These are phyloP conservation scores for Cadophora sp. DNA, from an alignment of 2,329 filamentous ascomycete species.

Conservation along the genomic window DNA sequence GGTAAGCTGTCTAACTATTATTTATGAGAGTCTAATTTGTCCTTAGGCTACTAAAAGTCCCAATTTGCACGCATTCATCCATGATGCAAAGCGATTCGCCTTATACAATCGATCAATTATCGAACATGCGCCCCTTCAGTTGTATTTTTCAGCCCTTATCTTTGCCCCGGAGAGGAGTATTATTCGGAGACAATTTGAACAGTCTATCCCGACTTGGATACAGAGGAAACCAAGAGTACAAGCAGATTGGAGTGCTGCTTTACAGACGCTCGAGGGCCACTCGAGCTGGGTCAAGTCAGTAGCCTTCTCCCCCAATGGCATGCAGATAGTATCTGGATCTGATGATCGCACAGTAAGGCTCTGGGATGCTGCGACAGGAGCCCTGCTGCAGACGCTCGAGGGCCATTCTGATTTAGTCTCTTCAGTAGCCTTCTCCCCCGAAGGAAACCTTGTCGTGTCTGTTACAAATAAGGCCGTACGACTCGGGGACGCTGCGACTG, in stretches of 20 bases:
- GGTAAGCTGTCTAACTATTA: constrained; percentile 9
- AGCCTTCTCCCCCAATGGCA: constrained; percentile 20
- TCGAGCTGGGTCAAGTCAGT: not conserved
- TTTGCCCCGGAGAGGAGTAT: constrained; percentile 44
- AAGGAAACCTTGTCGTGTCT: not conserved
- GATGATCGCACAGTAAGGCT: constrained; percentile 14
- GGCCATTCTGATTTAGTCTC: not conserved
- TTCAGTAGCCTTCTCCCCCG: constrained; percentile 19
- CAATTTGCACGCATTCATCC: constrained; percentile 21
- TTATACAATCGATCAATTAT: constrained; percentile 24
- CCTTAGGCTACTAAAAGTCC: constrained; percentile 7
- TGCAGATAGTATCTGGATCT: not conserved
- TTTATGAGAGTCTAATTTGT: constrained; percentile 4
- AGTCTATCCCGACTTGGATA: constrained; percentile 15
- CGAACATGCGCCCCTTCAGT: constrained; percentile 31
- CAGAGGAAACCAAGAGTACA: constrained; percentile 21
- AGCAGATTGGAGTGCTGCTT: constrained; percentile 15
- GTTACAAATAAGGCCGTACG: not conserved
- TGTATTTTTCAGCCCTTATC: constrained; percentile 29
- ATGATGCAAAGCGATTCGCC: constrained; percentile 32
- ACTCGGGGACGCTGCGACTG: constrained; percentile 14
- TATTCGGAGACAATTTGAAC: constrained; percentile 28
- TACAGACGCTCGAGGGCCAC: constrained; percentile 11
- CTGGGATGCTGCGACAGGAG: constrained; percentile 23
- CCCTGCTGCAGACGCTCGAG: constrained; percentile 3